Evolutionary conservation across 2,329 filamentous ascomycete genomes (phyloP).

Genomic region (Exophiala sp.): DNA sequence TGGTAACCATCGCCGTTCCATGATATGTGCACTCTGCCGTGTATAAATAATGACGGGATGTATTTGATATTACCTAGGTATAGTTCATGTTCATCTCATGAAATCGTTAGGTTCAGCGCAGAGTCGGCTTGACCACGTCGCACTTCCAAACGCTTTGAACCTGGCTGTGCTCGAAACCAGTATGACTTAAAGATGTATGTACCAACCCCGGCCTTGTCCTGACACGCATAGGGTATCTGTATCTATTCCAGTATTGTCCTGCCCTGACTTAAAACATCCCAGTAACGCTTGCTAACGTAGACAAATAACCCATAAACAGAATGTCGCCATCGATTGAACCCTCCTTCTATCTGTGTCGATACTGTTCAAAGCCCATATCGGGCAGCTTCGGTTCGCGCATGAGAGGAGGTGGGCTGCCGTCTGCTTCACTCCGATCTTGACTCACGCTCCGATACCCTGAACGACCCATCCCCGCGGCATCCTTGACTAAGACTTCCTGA

Average conservation of each 20-base stretch:
- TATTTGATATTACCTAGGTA: too few relatives aligned
- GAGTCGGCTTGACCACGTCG: too few relatives aligned
- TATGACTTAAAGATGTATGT: too few relatives aligned
- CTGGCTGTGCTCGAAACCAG: too few relatives aligned
- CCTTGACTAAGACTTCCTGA: conserved; percentile 20
- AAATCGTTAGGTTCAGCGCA: not conserved
- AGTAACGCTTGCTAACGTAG: not conserved
- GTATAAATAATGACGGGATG: too few relatives aligned
- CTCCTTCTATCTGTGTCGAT: conserved; percentile 9
- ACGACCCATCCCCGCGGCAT: conserved; percentile 16
- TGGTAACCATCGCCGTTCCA: too few relatives aligned
- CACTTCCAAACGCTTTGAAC: too few relatives aligned
- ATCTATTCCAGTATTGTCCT: too few relatives aligned
- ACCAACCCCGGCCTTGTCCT: too few relatives aligned
- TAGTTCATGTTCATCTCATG: not conserved
- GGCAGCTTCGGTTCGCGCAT: conserved; percentile 23
- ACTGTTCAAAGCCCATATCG: conserved; percentile 21
- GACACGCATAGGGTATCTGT: too few relatives aligned
- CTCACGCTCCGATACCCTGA: conserved; percentile 22
- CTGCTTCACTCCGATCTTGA: conserved; percentile 13
- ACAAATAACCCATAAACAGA: not conserved
- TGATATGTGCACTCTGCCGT: too few relatives aligned
- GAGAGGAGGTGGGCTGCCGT: conserved; percentile 20
- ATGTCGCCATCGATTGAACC: not conserved
- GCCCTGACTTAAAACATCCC: too few relatives aligned